Base-by-base conservation (phyloP, 176 grass and related monocot genomes). In the Oryza punctata region DNA sequence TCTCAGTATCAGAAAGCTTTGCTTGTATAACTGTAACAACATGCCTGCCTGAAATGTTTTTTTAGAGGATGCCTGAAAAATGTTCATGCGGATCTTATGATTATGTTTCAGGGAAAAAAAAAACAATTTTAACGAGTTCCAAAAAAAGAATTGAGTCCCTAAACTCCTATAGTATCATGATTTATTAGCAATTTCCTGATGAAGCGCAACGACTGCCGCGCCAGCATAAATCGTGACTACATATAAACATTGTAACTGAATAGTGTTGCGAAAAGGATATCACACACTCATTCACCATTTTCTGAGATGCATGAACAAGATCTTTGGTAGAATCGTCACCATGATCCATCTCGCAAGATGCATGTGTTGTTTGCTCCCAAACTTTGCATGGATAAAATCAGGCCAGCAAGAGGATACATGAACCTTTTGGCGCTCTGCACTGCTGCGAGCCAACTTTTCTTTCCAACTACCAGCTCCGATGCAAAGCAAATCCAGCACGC, bases 381-480 rank as follows among this genome's bases (percentile, higher is more conserved):
- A 27, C 29, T 75, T 75, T 75, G 60, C 28, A 7, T 23, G n/a
- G 49, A 81, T 57, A 23, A 70, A 76, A 46, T n/a, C 14, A 50
- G 65, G 65, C 73, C 18, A 19, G 66, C 25, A 59, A 30, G 14
- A 27, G 66, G 2, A 40, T 59, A 16, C n/a, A 46, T 52, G 26
- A 19, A 38, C 30, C 46, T 27, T 72, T 63, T 64, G 27, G 3
- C 2, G 7, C 70, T 65, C 33, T 49, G 26, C 43, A 9, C 77
- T 67, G n/a, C 7, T 54, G 30, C 41, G 7, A 38, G 37, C 37
- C 37, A 57, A 32, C 41, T 67, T 28, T 43, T 29, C 46, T 81
- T 81, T 81, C 61, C 78, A 87, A 75, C 78, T 19, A 57, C 70
- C 70, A 1, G 33, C 37, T 65, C 23, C 75, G 28, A 54, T 54